Base-by-base conservation (phyloP, 2,329 filamentous ascomycete species). In the Penicillium frequentans region DNA sequence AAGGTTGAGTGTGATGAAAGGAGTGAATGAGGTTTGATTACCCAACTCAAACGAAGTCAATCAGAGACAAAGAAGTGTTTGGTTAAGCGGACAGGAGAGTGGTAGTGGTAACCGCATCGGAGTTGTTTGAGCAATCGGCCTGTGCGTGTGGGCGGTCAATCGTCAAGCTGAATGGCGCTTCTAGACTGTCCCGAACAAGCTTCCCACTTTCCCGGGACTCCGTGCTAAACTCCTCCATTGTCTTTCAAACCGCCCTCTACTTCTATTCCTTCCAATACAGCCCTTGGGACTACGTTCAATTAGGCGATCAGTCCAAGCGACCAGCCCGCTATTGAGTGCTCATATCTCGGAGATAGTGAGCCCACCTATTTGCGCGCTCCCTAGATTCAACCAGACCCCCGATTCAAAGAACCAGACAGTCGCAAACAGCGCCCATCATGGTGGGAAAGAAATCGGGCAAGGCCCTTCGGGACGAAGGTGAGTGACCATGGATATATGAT, bases 361-460 rank as follows among this genome's bases (percentile, higher is more conserved):
- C 24, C 37, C 52, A 27, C 49, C 27, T 27, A 24, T 44, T 54
- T 55, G 54, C 57, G 54, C 58, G 39, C 58, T 61, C 55, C 58
- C 55, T 63, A 54, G 60, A 64, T 64, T 54, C 55, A 54, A 43
- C 43, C 37, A 54, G 54, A 55, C 37, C 46, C 31, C 37, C 48
- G 49, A 58, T 57, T 55, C 48, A 59, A 11, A 48, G 35, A 51
- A 45, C 23, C 26, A 35, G 43, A 52, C n/a, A 49, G 31, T 42
- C 33, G 46, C 46, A n/a, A 26, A 31, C 24, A 53, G 54, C 43
- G 33, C 48, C 52, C 70, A 77, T 58, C 46, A 87, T 88, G 85
- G 85, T 87, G 44, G 84, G 84, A 61, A 88, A 88, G 73, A 88
- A 87, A 68, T 87, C 84, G 35, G 84, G 84, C 52, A 83, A 83